Evolutionary conservation across 108 stramenopile species (phyloP).

Genomic region (Cylindrotheca closterium): DNA sequence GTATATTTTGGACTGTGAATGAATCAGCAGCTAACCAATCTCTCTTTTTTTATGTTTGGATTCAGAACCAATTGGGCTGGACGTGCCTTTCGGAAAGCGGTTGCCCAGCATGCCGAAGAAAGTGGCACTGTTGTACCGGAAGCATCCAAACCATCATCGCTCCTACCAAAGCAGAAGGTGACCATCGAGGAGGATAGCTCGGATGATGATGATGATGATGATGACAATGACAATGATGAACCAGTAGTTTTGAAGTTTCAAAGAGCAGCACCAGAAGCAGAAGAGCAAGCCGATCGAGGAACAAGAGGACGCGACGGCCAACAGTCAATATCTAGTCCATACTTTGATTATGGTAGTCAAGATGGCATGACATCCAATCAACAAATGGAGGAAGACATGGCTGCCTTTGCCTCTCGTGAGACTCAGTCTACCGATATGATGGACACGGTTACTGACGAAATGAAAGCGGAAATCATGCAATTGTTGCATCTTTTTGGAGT

Average conservation of each 20-base stretch:
- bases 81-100: slow-evolving; percentile 83
- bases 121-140: slow-evolving; percentile 21
- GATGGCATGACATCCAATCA: not conserved
- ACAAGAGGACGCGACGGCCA: not conserved
- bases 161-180: not conserved
- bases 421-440: slow-evolving; percentile 15
- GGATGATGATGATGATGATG: not conserved
- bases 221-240: not conserved
- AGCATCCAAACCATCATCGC: slow-evolving; percentile 3
- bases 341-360: not conserved
- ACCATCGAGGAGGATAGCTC: not conserved
- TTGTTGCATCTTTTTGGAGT: slow-evolving; percentile 91
- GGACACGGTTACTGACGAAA: slow-evolving; percentile 91
- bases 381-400: not conserved
- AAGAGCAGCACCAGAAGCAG: not conserved
- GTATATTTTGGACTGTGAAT: no score
- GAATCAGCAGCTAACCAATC: no score
- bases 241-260: not conserved
- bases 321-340: not conserved
- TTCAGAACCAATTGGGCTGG: slow-evolving; percentile 87
- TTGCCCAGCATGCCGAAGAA: slow-evolving; percentile 63
- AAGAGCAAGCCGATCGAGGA: not conserved
- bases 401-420: not conserved
- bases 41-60: not conserved
- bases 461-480: slow-evolving; percentile 88